Evolutionary conservation across 1,284 basidiomycete species (phyloP), one percentile per base, ranked within the genome.

Genomic region (Inonotus obliquus): DNA sequence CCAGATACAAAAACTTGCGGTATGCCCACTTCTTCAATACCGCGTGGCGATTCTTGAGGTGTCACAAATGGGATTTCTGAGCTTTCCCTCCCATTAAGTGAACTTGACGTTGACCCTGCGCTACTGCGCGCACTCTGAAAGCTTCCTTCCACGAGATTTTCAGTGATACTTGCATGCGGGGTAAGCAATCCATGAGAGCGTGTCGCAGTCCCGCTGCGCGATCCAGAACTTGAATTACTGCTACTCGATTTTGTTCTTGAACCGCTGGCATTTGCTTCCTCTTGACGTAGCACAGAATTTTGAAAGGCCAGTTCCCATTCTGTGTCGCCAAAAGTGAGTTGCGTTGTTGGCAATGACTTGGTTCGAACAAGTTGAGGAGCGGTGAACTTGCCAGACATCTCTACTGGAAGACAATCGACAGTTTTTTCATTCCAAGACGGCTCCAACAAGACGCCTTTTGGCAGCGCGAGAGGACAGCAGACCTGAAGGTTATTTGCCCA

Each of bases 161-260:
- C 44, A 17, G 32, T 44, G 37, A 55, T 35, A 48, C 59, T 60
- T 27, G 44, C 44, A 38, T 60, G 59, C 6, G 59, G 59, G 11
- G 59, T 60, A 21, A 60, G 54, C n/a, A 60, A 25, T 9, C 59
- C 59, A 38, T 60, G 59, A 11, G 44, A 38, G 39, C 41, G 51
- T 2, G n/a, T 38, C n/a, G 21, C 39, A 37, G 17, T 21, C 11
- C 52, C n/a, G 6, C 51, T 35, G 14, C 32, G 21, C 13, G 17
- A 47, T 1, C 37, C 21, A 19, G 51, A 45, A 25, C 52, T 25
- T 9, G 25, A 38, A 23, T 39, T 25, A 17, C 51, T 27, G 17
- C 45, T 2, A 45, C 56, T 17, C 4, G 21, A 13, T 21, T 49
- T 49, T 4, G 29, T 29, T 23, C 32, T 25, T 2, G 47, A 58